These are phyloP conservation scores for Candida palmyrensis DNA, from an alignment of 805 yeast genomes.

Conservation along the genomic window DNA sequence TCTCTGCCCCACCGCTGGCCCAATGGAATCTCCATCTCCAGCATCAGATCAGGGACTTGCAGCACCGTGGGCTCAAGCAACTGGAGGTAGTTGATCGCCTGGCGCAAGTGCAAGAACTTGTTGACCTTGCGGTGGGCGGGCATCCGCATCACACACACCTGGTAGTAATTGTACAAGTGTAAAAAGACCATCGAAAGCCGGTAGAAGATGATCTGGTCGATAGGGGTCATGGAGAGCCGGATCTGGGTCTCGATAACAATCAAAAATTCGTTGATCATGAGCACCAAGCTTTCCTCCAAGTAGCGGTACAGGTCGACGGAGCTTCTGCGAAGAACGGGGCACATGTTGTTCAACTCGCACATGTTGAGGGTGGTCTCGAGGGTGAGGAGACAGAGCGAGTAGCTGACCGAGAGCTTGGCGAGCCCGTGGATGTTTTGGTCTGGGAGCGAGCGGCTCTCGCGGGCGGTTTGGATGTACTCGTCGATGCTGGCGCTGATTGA, in stretches of 20 bases:
- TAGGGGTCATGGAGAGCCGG: neutral
- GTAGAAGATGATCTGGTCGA: slow-evolving; percentile 16
- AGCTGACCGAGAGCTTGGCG: neutral
- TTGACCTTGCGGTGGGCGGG: slow-evolving; percentile 1
- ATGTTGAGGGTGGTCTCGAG: slow-evolving; percentile 3
- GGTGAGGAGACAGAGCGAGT: slow-evolving; percentile 2
- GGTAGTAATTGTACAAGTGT: slow-evolving; percentile 27
- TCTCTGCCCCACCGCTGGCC: no score
- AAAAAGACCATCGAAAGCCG: slow-evolving; percentile 22
- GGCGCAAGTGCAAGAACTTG: slow-evolving; percentile 21
- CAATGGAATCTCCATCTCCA: no score
- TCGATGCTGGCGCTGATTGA: slow-evolving; percentile 17
- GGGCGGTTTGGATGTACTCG: slow-evolving; percentile 19
- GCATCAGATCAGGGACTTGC: no score
- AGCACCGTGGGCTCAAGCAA: slow-evolving; percentile 13
- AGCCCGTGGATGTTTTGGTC: neutral
- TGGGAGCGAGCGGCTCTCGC: neutral
- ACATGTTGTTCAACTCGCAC: slow-evolving; percentile 1
- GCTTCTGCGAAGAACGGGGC: neutral
- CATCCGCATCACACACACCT: slow-evolving; percentile 8
- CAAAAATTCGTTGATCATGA: slow-evolving; percentile 1
- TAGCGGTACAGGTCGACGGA: slow-evolving; percentile 1
- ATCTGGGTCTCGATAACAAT: slow-evolving; percentile 3
- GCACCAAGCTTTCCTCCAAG: neutral
- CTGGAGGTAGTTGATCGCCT: slow-evolving; percentile 27